A percentile compares a stretch with the other conserved stretches of the same genome.
These are phyloP conservation scores for Colletotrichum sp. DNA, from an alignment of 2,329 filamentous ascomycete genomes.

Conservation along the genomic window DNA sequence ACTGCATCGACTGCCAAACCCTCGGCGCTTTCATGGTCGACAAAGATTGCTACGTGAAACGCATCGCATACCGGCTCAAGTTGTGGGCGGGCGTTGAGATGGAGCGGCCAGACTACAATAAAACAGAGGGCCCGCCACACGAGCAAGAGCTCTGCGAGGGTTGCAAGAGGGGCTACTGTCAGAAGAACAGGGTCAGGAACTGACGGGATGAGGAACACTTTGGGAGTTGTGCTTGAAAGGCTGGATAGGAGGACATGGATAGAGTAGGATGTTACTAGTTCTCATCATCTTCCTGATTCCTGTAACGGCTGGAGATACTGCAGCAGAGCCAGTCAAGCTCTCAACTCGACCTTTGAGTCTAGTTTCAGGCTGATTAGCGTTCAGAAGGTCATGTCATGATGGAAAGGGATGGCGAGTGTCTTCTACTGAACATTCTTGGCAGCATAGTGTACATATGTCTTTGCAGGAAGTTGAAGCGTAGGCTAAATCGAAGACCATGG, in stretches of 20 bases:
- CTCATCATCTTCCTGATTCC: not conserved
- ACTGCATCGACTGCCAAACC: constrained; percentile 33
- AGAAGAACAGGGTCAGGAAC: not conserved
- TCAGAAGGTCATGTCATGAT: no score
- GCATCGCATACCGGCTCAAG: constrained; percentile 39
- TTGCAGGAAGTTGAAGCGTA: no score
- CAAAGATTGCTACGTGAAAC: constrained; percentile 34
- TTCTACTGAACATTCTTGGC: no score
- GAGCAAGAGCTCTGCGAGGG: constrained; percentile 35
- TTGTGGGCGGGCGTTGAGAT: constrained; percentile 35
- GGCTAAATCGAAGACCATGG: no score
- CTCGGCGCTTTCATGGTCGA: constrained; percentile 31
- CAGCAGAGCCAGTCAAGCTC: no score
- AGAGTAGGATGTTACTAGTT: not conserved
- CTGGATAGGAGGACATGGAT: not conserved
- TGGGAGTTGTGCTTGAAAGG: not conserved
- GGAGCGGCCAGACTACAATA: not conserved
- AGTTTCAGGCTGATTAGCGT: no score
- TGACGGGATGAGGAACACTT: not conserved
- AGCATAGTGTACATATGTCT: no score
- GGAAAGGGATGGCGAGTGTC: no score
- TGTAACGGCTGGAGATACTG: no score
- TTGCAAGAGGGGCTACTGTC: constrained; percentile 37
- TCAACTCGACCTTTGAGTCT: no score
- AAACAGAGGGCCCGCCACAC: constrained; percentile 26